These are phyloP conservation scores for Deinandra increscens DNA, from an alignment of 129 eudicot genomes.

Conservation along the genomic window DNA sequence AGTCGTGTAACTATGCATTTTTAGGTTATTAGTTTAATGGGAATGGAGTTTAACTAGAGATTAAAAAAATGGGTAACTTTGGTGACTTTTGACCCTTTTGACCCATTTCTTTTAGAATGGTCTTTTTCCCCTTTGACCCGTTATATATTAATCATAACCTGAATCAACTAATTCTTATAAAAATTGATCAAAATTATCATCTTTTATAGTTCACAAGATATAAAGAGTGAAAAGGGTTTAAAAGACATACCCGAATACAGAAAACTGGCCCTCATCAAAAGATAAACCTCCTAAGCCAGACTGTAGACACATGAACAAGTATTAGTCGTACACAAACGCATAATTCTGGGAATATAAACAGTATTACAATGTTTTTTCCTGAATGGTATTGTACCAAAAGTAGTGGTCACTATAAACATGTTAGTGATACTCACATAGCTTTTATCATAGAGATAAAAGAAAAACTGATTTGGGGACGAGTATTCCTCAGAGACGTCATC, in stretches of 20 bases:
- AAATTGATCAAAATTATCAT: not conserved
- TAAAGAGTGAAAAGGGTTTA: not conserved
- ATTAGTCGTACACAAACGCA: constrained; percentile 14
- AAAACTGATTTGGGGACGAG: constrained; percentile 95
- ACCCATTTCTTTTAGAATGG: not conserved
- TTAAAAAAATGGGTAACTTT: not conserved
- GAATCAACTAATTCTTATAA: not conserved
- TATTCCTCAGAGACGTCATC: constrained; percentile 83
- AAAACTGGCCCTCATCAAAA: constrained; percentile 99
- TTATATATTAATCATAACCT: not conserved
- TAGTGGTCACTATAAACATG: not conserved
- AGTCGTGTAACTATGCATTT: constrained; percentile 56
- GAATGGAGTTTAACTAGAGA: not conserved
- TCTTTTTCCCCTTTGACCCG: not conserved
- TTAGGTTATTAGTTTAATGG: not conserved
- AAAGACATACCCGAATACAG: constrained; percentile 86
- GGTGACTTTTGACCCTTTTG: not conserved
- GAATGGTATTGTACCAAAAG: not conserved
- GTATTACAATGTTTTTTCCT: not conserved
- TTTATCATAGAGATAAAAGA: constrained; percentile 95
- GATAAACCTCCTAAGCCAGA: constrained; percentile 98
- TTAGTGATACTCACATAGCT: constrained; percentile 66
- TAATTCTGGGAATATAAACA: not conserved
- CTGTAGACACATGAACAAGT: constrained; percentile 45
- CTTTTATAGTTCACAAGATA: not conserved